These are phyloP conservation scores for Anthoceros angustus DNA, from an alignment of 225 moss, liverwort and hornwort species.

Conservation along the genomic window DNA sequence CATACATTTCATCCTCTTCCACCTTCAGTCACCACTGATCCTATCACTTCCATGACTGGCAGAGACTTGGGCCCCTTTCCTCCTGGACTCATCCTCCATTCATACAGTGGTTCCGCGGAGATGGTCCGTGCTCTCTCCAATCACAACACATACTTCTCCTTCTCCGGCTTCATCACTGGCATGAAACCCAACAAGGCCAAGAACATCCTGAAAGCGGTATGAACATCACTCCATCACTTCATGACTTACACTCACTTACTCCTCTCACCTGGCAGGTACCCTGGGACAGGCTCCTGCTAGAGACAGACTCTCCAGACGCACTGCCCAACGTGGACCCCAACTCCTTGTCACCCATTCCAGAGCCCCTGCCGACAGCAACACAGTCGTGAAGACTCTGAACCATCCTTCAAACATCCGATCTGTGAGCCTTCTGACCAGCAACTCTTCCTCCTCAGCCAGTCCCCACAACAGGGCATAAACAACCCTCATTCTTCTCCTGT, in stretches of 20 bases:
- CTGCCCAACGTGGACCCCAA: slow-evolving; percentile 36
- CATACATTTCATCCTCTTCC: not conserved
- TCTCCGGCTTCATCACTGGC: slow-evolving; percentile 47
- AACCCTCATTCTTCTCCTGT: too few relatives aligned
- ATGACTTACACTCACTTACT: not conserved
- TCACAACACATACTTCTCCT: slow-evolving; percentile 60
- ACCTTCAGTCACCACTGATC: not conserved
- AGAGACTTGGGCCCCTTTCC: slow-evolving; percentile 70
- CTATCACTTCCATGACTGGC: not conserved
- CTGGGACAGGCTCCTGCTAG: slow-evolving; percentile 47
- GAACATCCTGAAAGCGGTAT: slow-evolving; percentile 22
- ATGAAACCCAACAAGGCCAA: slow-evolving; percentile 46
- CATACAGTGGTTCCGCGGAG: slow-evolving; percentile 51
- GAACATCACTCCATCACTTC: not conserved
- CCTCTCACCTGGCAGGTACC: slow-evolving; percentile 28
- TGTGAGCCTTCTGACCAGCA: slow-evolving; percentile 11
- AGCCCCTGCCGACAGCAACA: slow-evolving; percentile 16
- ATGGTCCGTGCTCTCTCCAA: slow-evolving; percentile 39
- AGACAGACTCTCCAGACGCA: slow-evolving; percentile 79
- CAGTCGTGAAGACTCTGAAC: slow-evolving; percentile 33
- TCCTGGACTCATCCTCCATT: slow-evolving; percentile 69
- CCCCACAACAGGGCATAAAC: too few relatives aligned
- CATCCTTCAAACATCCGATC: slow-evolving; percentile 69
- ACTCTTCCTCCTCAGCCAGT: not conserved
- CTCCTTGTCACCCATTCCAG: slow-evolving; percentile 34